Evolutionary conservation across 2,329 filamentous ascomycete species (phyloP).

Genomic region (Tolypocladium sp.): DNA sequence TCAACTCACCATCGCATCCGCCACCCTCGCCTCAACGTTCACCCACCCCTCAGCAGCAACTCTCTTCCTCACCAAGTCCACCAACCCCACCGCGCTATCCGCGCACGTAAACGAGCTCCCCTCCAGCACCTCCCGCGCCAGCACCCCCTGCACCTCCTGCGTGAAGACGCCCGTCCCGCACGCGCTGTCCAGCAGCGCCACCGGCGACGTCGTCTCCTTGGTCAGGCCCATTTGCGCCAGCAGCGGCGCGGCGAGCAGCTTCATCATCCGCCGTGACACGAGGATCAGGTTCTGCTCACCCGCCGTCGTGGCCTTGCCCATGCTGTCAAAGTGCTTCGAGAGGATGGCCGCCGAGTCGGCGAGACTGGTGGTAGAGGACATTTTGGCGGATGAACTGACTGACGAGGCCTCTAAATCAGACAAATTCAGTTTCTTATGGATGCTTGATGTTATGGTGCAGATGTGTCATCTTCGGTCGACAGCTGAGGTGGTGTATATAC

Average conservation of each 20-base stretch:
- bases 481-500: not conserved
- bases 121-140: constrained; percentile 27
- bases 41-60: constrained; percentile 33
- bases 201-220: constrained; percentile 12
- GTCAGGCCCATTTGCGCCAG: constrained; percentile 15
- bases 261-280: constrained; percentile 9
- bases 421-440: not conserved
- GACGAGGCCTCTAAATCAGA: not conserved
- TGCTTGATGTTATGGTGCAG: not conserved
- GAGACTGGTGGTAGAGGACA: constrained; percentile 1
- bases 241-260: constrained; percentile 10
- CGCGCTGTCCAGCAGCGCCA: constrained; percentile 40
- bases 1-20: constrained; percentile 36
- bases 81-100: constrained; percentile 34
- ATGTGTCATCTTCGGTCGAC: not conserved
- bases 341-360: constrained; percentile 4
- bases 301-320: not conserved
- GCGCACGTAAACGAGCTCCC: constrained; percentile 38
- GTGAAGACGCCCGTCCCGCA: constrained; percentile 43
- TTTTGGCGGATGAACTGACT: not conserved
- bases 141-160: constrained; percentile 28
- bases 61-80: constrained; percentile 29
- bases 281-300: constrained; percentile 4
- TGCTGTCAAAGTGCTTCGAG: constrained; percentile 1
- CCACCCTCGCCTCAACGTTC: constrained; percentile 29